These are phyloP conservation scores for Penicillium egyptiacum DNA, from an alignment of 495 filamentous ascomycete species.

Conservation along the genomic window DNA sequence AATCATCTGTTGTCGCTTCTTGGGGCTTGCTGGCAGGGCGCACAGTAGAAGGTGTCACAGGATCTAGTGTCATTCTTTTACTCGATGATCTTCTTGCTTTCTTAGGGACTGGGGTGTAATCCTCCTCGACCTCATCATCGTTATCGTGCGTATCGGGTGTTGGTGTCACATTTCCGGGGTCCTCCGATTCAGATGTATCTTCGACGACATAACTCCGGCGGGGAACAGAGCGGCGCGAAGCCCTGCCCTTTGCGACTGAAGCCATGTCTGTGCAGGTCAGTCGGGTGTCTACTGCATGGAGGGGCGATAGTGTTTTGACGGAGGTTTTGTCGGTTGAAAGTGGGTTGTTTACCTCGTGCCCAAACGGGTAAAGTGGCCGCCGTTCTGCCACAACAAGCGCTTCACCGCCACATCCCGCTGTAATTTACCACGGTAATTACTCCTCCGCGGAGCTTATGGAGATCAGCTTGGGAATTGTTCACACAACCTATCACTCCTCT, in stretches of 20 bases:
- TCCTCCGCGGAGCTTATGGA: conserved; percentile 19
- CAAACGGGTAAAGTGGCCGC: conserved; percentile 37
- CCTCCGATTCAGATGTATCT: conserved; percentile 68
- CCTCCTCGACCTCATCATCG: conserved; percentile 63
- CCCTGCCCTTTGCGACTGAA: conserved; percentile 64
- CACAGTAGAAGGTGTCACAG: conserved; percentile 44
- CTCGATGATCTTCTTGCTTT: conserved; percentile 47
- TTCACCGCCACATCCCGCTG: conserved; percentile 30
- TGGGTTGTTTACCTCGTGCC: conserved; percentile 50
- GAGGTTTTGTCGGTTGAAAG: conserved; percentile 33
- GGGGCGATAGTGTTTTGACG: conserved; percentile 24
- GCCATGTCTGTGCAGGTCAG: conserved; percentile 48
- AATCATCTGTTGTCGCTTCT: conserved; percentile 33
- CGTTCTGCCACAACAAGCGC: conserved; percentile 42
- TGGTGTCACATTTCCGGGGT: conserved; percentile 54
- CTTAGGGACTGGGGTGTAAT: conserved; percentile 73
- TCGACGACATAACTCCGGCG: conserved; percentile 71
- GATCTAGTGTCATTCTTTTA: conserved; percentile 60
- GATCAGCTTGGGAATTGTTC: conserved; percentile 2
- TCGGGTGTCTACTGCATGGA: conserved; percentile 30
- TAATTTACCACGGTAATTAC: conserved; percentile 30
- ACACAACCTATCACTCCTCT: conserved; percentile 6
- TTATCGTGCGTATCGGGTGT: conserved; percentile 41
- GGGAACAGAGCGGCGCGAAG: conserved; percentile 71
- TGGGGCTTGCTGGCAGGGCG: conserved; percentile 37